These are phyloP conservation scores for Blastobotrys muscicola DNA, from an alignment of 805 yeast genomes.

Conservation along the genomic window DNA sequence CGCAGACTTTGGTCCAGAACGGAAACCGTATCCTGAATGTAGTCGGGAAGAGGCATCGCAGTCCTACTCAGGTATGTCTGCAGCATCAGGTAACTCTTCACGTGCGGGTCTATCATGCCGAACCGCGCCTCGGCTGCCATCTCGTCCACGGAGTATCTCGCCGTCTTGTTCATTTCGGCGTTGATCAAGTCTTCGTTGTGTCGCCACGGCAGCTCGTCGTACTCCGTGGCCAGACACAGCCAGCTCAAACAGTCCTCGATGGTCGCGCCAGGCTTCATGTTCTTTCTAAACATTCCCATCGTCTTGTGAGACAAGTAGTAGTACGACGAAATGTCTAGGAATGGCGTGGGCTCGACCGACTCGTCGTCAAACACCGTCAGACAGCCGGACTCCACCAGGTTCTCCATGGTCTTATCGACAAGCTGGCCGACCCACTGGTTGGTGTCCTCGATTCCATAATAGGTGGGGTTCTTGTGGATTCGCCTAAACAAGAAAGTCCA, in stretches of 20 bases:
- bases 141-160: slow-evolving; percentile 45
- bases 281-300: slow-evolving; percentile 54
- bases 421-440: slow-evolving; percentile 33
- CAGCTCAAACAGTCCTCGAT: slow-evolving; percentile 57
- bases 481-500: slow-evolving; percentile 71
- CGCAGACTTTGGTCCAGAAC: slow-evolving; percentile 92
- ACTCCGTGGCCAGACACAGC: slow-evolving; percentile 62
- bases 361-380: slow-evolving; percentile 34
- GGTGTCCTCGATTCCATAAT: slow-evolving; percentile 63
- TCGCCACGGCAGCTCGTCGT: slow-evolving; percentile 79
- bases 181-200: slow-evolving; percentile 88
- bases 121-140: slow-evolving; percentile 20
- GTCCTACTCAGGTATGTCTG: slow-evolving; percentile 65
- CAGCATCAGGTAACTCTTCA: slow-evolving; percentile 59
- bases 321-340: slow-evolving; percentile 75
- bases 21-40: slow-evolving; percentile 84
- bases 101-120: slow-evolving; percentile 80
- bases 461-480: slow-evolving; percentile 69
- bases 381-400: slow-evolving; percentile 66
- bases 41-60: slow-evolving; percentile 90
- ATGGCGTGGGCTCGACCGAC: slow-evolving; percentile 53
- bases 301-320: slow-evolving; percentile 91
- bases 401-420: slow-evolving; percentile 59
- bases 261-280: slow-evolving; percentile 36
- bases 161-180: slow-evolving; percentile 61